A percentile compares a stretch with the other conserved stretches of the same genome.
Conservation (phyloP, 345 rosid genomes). For the Eucalyptus brandiana region DNA sequence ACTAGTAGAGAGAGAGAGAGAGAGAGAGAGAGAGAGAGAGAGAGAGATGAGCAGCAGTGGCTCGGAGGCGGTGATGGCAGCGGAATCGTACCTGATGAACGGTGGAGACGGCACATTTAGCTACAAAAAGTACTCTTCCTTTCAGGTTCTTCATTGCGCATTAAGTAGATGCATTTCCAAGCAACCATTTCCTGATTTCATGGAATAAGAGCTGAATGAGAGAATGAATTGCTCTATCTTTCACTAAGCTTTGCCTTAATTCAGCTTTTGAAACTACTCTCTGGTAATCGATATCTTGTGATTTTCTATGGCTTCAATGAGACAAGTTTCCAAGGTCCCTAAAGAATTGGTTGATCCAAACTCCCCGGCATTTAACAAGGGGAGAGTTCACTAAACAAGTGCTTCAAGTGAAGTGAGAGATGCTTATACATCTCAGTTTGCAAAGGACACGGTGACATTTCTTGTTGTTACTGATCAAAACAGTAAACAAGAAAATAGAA, state of each 20-base stretch:
- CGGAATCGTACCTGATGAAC: conserved; percentile 12
- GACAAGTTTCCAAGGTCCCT: conserved; percentile 9
- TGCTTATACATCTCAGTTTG: conserved; percentile 19
- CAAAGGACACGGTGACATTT: conserved; percentile 12
- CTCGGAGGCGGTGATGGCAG: neutral
- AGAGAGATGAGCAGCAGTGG: neutral
- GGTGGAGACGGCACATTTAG: conserved; percentile 44
- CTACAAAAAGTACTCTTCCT: conserved; percentile 35
- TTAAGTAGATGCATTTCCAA: neutral
- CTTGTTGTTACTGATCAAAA: no score
- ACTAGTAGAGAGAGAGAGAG: neutral
- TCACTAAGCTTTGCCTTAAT: no score
- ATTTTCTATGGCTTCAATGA: no score
- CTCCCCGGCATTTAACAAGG: conserved; percentile 26
- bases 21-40: neutral
- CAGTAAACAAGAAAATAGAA: no score
- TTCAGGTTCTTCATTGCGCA: conserved; percentile 22
- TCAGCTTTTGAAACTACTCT: no score
- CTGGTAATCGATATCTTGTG: no score
- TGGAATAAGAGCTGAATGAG: no score
- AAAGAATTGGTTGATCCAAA: conserved; percentile 3
- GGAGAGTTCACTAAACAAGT: conserved; percentile 24
- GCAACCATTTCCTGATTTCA: neutral
- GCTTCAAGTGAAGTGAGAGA: conserved; percentile 6
- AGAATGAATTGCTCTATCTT: no score